Percentiles rank a stretch among this genome's conserved stretches.
Evolutionary conservation across 345 rosid species (phyloP).

Genomic region (Hypericum androsaemum): DNA sequence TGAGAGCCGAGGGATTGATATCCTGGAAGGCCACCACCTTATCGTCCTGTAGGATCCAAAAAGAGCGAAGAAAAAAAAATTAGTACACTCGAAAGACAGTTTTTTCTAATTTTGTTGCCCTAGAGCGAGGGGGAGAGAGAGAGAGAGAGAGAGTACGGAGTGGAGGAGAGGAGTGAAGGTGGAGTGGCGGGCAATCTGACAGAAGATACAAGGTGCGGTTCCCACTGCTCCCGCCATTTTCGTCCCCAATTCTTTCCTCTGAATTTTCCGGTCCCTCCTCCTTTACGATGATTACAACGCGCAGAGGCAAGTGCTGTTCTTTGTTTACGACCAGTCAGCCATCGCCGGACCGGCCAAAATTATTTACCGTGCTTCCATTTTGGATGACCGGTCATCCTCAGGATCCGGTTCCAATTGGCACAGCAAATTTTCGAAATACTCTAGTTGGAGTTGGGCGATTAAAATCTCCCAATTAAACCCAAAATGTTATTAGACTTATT

Average conservation of each 20-base stretch:
- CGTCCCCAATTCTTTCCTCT: constrained; percentile 56
- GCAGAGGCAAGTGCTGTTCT: no score
- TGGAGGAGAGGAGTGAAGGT: constrained; percentile 53
- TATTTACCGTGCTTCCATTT: no score
- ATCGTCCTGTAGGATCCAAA: constrained; percentile 46
- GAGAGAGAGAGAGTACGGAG: constrained; percentile 29
- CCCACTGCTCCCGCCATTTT: constrained; percentile 51
- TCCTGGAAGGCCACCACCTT: constrained; percentile 79
- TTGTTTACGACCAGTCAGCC: no score
- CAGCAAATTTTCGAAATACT: no score
- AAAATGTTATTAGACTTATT: no score
- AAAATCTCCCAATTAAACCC: no score
- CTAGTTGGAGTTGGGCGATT: no score
- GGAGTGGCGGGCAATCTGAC: constrained; percentile 46
- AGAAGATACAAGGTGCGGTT: constrained; percentile 49
- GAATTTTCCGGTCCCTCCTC: constrained; percentile 22
- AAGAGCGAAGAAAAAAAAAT: not conserved
- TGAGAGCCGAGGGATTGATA: constrained; percentile 68
- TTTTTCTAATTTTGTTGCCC: not conserved
- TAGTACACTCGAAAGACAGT: no score
- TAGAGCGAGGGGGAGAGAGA: not conserved
- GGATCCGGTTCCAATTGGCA: no score
- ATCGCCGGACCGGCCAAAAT: no score
- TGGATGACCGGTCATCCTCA: no score
- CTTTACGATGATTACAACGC: no score